Percentiles rank a stretch among this genome's conserved stretches.
Conservation (phyloP, 345 rosid genomes). For the Cardamine chenopodiifolia region DNA sequence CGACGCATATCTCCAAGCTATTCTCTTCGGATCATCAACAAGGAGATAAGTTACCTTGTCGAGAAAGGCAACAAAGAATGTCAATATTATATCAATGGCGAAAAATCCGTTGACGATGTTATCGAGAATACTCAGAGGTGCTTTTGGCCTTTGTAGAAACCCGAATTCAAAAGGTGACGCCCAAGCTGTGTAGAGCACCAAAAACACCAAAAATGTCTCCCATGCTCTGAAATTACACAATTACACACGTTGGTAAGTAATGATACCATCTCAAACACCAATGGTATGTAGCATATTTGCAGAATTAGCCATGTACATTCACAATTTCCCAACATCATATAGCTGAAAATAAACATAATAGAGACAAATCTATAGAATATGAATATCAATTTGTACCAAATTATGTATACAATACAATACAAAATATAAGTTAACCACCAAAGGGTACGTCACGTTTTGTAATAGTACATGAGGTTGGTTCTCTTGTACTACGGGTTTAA, state of each 20-base stretch:
- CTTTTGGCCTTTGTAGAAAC: conserved; percentile 52
- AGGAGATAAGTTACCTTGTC: conserved; percentile 72
- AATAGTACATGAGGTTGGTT: background rate
- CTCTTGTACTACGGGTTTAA: too few relatives aligned
- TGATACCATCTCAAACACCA: background rate
- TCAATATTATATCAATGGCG: conserved; percentile 67
- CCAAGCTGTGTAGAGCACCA: conserved; percentile 91
- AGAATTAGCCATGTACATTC: background rate
- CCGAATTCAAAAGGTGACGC: conserved; percentile 90
- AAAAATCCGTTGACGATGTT: conserved; percentile 70
- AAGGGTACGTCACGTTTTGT: too few relatives aligned
- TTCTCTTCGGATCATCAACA: conserved; percentile 54
- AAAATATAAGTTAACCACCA: too few relatives aligned
- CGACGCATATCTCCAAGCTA: conserved; percentile 62
- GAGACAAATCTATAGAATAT: background rate
- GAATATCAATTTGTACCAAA: background rate
- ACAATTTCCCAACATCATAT: background rate
- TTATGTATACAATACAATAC: background rate
- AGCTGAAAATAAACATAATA: background rate
- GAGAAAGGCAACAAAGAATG: conserved; percentile 79
- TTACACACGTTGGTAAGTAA: background rate
- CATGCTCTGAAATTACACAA: conserved; percentile 53
- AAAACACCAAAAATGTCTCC: conserved; percentile 68
- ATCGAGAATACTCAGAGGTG: conserved; percentile 54
- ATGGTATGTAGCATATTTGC: too few relatives aligned